Evolutionary conservation across 768 basidiomycete genomes (phyloP).

Genomic region (Chalciporus chontae): DNA sequence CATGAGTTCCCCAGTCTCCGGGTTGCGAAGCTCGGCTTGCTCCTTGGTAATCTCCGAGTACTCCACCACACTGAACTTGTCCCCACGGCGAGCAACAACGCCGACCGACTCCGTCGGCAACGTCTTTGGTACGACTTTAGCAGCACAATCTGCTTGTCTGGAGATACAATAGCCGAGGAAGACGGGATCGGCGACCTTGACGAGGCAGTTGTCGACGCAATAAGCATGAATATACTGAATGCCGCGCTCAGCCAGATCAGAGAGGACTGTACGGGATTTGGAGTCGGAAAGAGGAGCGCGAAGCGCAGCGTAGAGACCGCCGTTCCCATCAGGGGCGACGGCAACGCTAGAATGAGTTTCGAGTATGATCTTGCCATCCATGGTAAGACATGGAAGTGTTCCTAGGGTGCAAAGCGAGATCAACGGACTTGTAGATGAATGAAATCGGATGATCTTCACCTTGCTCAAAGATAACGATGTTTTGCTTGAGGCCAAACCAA

Average conservation of each 20-base stretch:
- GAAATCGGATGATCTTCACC: conserved; percentile 46
- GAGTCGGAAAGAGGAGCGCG: conserved; percentile 67
- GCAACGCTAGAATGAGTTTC: conserved; percentile 75
- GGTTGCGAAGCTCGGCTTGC: conserved; percentile 74
- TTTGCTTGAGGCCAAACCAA: conserved; percentile 80
- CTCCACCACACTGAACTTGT: conserved; percentile 89
- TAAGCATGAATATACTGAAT: conserved; percentile 91
- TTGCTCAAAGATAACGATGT: conserved; percentile 95
- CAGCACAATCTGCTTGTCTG: conserved; percentile 86
- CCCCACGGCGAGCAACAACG: conserved; percentile 82
- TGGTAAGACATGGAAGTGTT: conserved; percentile 89
- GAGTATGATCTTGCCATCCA: conserved; percentile 91
- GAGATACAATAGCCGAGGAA: conserved; percentile 94
- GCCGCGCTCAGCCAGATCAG: conserved; percentile 72
- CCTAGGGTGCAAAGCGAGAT: conserved; percentile 46
- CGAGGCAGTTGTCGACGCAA: conserved; percentile 98
- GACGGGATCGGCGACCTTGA: conserved; percentile 93
- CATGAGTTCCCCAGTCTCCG: conserved; percentile 67
- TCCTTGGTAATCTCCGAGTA: conserved; percentile 93
- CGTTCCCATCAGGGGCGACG: conserved; percentile 98
- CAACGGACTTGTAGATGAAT: neutral
- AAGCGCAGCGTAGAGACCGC: conserved; percentile 93
- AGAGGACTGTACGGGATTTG: conserved; percentile 70
- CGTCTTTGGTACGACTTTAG: conserved; percentile 93
- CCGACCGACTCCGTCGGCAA: conserved; percentile 89